Evolutionary conservation across 73 alveolate genomes (phyloP).

Genomic region (Blepharisma japonicum): DNA sequence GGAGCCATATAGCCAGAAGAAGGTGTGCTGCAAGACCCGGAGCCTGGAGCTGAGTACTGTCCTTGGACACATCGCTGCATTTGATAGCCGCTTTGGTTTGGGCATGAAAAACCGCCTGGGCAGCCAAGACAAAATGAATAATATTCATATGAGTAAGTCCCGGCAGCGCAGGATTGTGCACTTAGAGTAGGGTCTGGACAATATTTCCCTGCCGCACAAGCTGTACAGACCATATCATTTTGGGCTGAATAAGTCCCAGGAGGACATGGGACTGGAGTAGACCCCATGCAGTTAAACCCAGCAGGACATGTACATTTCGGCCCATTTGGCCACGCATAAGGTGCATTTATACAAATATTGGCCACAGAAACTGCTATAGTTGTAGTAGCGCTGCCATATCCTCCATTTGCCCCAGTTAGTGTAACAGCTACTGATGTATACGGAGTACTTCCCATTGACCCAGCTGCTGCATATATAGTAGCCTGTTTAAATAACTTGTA

Average conservation of each 20-base stretch:
- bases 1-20: conserved; percentile 41
- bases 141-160: conserved; percentile 39
- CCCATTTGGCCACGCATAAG: conserved; percentile 18
- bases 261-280: conserved; percentile 45
- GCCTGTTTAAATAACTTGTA: background rate
- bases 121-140: conserved; percentile 43
- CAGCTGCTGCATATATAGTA: background rate
- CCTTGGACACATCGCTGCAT: conserved; percentile 36
- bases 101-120: conserved; percentile 63
- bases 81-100: background rate
- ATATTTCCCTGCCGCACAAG: conserved; percentile 52
- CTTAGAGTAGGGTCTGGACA: conserved; percentile 27
- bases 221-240: conserved; percentile 34
- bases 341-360: background rate
- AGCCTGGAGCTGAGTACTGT: conserved; percentile 35
- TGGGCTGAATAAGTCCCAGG: conserved; percentile 40
- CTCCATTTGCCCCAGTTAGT: background rate
- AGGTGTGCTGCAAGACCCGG: conserved; percentile 31
- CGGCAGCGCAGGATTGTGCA: conserved; percentile 36
- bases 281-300: conserved; percentile 42
- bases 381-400: background rate
- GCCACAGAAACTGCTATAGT: background rate
- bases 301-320: conserved; percentile 42
- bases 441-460: background rate
- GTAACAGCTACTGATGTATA: background rate